Evolutionary conservation across 2,329 filamentous ascomycete species (phyloP).

Genomic region (Sphaerulina musiva): DNA sequence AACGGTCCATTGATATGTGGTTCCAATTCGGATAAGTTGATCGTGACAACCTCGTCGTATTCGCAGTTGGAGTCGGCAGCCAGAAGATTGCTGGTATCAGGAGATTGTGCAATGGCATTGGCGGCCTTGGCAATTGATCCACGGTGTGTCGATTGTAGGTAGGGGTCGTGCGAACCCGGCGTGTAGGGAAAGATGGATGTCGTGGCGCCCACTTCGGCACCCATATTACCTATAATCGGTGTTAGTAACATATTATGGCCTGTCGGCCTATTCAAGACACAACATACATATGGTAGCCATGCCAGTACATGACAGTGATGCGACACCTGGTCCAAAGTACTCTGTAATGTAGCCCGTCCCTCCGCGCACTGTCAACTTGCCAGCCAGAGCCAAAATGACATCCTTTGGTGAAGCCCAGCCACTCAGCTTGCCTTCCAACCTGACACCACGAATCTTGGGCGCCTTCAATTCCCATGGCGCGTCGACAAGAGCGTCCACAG

Average conservation of each 20-base stretch:
- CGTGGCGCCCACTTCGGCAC: conserved; percentile 84
- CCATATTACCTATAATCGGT: conserved; percentile 52
- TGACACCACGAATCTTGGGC: conserved; percentile 80
- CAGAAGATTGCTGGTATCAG: conserved; percentile 59
- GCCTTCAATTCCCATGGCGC: conserved; percentile 97
- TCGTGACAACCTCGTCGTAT: conserved; percentile 86
- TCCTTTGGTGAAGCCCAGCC: conserved; percentile 96
- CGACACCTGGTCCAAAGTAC: conserved; percentile 66
- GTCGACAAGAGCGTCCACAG: conserved; percentile 91
- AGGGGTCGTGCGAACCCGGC: conserved; percentile 67
- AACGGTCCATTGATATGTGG: conserved; percentile 57
- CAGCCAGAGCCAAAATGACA: conserved; percentile 83
- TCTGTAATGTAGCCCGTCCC: conserved; percentile 94
- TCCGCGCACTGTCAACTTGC: conserved; percentile 77
- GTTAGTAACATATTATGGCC: conserved; percentile 53
- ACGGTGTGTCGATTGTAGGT: conserved; percentile 78
- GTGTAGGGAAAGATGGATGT: conserved; percentile 95
- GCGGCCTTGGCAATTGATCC: conserved; percentile 63
- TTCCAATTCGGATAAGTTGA: conserved; percentile 72
- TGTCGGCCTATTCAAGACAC: neutral
- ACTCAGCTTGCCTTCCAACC: conserved; percentile 72
- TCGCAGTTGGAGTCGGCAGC: conserved; percentile 71
- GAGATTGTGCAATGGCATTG: conserved; percentile 52
- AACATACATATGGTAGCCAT: conserved; percentile 68
- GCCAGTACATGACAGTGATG: conserved; percentile 82